These are phyloP conservation scores for Chrysochromulina parva DNA, from an alignment of 78 protist species.

Conservation along the genomic window DNA sequence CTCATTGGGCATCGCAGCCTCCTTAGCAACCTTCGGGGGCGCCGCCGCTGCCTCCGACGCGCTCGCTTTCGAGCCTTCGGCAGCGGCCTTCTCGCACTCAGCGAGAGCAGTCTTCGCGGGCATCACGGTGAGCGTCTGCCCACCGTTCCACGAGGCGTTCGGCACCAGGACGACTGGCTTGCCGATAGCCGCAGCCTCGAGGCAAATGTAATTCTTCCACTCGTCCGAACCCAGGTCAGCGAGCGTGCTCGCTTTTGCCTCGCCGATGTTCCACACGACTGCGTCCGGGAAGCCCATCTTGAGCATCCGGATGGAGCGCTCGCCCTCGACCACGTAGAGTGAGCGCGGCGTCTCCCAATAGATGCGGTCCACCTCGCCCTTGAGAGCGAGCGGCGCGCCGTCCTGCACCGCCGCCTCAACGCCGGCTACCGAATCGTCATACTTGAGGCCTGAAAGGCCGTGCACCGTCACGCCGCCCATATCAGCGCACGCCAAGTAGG, in stretches of 20 bases:
- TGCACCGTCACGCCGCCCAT: neutral
- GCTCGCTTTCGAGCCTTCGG: no score
- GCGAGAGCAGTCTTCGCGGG: no score
- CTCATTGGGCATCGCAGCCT: no score
- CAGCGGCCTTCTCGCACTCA: no score
- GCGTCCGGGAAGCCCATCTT: neutral
- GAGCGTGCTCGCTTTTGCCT: neutral
- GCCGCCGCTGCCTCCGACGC: no score
- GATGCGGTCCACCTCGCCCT: constrained; percentile 25
- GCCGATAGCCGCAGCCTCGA: neutral
- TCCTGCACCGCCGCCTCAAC: neutral
- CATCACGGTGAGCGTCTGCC: neutral
- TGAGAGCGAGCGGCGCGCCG: neutral
- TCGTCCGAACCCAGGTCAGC: neutral
- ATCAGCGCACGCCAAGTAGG: neutral
- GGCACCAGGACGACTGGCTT: neutral
- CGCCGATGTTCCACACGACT: constrained; percentile 17
- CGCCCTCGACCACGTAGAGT: neutral
- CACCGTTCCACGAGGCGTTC: neutral
- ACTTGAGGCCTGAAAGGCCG: neutral
- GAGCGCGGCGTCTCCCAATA: neutral
- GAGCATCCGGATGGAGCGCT: neutral
- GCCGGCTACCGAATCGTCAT: neutral
- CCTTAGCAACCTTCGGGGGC: no score
- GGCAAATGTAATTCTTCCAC: constrained; percentile 3